Conservation (phyloP, 2,329 filamentous ascomycete species). For the Fusarium agapanthi region DNA sequence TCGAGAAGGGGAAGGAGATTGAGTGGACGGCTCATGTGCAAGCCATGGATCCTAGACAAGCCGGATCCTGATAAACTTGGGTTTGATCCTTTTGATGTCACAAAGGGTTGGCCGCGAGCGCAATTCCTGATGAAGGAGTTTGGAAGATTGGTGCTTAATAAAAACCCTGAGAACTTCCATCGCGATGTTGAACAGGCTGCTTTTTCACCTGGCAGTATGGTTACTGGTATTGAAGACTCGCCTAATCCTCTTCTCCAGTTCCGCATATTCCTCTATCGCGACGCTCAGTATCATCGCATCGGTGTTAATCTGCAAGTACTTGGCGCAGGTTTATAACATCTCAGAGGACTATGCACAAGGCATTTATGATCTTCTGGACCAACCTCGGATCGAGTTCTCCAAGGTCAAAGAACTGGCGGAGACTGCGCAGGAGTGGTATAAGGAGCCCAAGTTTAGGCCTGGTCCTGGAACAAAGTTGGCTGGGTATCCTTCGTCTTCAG, state of each 20-base stretch:
- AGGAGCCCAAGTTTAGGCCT: slow-evolving; percentile 4
- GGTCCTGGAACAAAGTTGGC: neutral
- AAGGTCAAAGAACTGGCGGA: slow-evolving; percentile 1
- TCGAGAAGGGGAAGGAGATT: slow-evolving; percentile 8
- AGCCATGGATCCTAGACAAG: slow-evolving; percentile 7
- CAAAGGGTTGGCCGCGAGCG: neutral
- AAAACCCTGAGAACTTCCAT: slow-evolving; percentile 12
- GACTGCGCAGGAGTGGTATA: slow-evolving; percentile 1
- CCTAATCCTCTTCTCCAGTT: slow-evolving; percentile 9
- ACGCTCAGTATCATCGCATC: slow-evolving; percentile 1
- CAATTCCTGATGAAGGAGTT: slow-evolving; percentile 6
- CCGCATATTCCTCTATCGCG: slow-evolving; percentile 12
- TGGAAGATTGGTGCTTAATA: slow-evolving; percentile 6
- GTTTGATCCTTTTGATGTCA: slow-evolving; percentile 3
- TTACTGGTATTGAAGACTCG: slow-evolving; percentile 6
- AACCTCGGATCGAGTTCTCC: neutral
- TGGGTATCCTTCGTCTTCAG: neutral
- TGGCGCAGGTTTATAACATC: neutral
- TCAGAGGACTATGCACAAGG: neutral
- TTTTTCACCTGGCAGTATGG: slow-evolving; percentile 1
- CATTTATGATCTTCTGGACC: neutral
- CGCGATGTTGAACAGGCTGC: slow-evolving; percentile 1
- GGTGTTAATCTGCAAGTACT: slow-evolving; percentile 1
- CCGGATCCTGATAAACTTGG: neutral
- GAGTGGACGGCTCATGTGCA: slow-evolving; percentile 6